Evolutionary conservation across 352 stramenopile species (phyloP), one percentile per base, ranked within the genome.

Genomic region (Globisporangium viniferum): DNA sequence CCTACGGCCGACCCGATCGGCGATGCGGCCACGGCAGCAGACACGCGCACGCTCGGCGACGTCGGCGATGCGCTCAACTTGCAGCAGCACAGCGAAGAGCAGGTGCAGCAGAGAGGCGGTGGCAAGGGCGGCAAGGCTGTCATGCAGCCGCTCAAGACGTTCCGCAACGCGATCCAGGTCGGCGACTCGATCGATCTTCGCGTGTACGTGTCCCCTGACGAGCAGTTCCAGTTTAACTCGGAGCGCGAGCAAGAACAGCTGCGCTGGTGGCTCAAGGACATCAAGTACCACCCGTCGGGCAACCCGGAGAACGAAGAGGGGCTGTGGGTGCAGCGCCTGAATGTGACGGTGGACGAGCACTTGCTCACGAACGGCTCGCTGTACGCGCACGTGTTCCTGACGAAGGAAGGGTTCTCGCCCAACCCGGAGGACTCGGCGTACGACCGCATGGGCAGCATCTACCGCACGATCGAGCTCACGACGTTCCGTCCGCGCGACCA

Each of bases 361-460:
- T 54, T 93, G 62, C 76, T 89, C 5, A 59, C 67, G 33, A 97
- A 97, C 66, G 88, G 82, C 22, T 94, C 89, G 63, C 57, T 93
- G 3, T 96, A 83, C 66, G 89, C 88, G 55, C 91, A 97, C 76
- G 84, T 97, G 61, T 96, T 94, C 59, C 67, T 95, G 46, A 92
- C 84, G 35, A 90, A 90, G 55, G 74, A 78, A 9, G 86, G 86
- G 56, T 77, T 82, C 68, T 93, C 85, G 36, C 80, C 85, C 58
- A 92, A 94, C 62, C 86, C 85, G 8, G 55, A 77, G 18, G 82
- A 92, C 73, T 67, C 60, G 9, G 76, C 79, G 39, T 94, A 89
- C 72, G 79, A 89, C 61, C 58, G 56, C 33, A 82, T 86, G 68
- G 73, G 70, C 24, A 82, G 68, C 33, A 75, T 91, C 31, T 84